Conservation (phyloP, 352 stramenopile species). For the Bremia lactucae region DNA sequence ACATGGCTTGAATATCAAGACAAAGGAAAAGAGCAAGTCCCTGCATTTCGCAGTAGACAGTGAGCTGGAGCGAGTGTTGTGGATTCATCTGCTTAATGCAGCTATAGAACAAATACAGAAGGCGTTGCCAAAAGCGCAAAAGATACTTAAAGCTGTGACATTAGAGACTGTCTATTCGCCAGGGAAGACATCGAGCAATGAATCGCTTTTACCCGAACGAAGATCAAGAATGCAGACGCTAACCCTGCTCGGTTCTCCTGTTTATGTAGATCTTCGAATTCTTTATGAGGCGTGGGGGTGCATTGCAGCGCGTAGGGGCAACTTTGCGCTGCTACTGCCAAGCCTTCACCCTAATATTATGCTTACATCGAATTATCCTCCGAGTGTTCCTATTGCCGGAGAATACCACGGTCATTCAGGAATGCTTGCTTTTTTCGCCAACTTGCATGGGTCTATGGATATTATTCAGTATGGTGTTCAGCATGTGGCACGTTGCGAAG, state of each 20-base stretch:
- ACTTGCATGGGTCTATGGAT: constrained; percentile 60
- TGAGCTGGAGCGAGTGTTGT: constrained; percentile 67
- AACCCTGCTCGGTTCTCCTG: constrained; percentile 44
- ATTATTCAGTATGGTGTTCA: constrained; percentile 60
- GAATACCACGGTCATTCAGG: constrained; percentile 57
- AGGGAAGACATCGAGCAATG: constrained; percentile 13
- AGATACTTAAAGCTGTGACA: constrained; percentile 13
- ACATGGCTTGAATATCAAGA: constrained; percentile 49
- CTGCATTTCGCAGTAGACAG: constrained; percentile 53
- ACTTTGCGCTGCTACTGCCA: constrained; percentile 68
- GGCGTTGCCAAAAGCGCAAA: constrained; percentile 25
- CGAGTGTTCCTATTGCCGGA: constrained; percentile 51
- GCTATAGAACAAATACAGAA: constrained; percentile 46
- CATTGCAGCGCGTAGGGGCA: constrained; percentile 64
- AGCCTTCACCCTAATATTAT: constrained; percentile 70
- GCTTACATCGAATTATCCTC: constrained; percentile 68
- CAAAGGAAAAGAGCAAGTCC: constrained; percentile 39
- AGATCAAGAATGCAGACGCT: constrained; percentile 21
- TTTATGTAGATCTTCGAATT: constrained; percentile 45
- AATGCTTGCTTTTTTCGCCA: constrained; percentile 60
- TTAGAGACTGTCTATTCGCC: constrained; percentile 9
- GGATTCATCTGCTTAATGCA: constrained; percentile 57
- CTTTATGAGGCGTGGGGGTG: constrained; percentile 71
- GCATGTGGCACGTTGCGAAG: constrained; percentile 51
- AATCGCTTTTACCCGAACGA: constrained; percentile 13